Percentiles rank a stretch among this genome's conserved stretches.
Evolutionary conservation across 1,284 basidiomycete genomes (phyloP).

Genomic region (Ceratobasidium sp.): DNA sequence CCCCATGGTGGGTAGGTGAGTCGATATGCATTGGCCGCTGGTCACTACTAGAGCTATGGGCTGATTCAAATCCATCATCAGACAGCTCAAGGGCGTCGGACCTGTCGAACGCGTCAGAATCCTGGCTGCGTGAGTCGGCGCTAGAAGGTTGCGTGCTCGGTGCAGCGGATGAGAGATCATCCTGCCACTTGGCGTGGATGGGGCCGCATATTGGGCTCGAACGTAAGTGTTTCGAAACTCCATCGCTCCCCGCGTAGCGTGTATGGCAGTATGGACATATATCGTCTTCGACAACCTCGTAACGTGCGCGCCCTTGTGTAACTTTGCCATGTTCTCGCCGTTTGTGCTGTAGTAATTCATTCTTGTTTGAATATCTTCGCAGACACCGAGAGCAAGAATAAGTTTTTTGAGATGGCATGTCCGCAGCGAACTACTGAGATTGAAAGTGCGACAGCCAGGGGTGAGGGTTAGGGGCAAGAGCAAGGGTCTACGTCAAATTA

Average conservation of each 20-base stretch:
- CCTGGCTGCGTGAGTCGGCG: background rate
- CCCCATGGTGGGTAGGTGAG: background rate
- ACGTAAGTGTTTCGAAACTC: background rate
- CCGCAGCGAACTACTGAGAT: too few relatives aligned
- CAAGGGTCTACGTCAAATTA: too few relatives aligned
- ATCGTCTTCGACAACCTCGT: background rate
- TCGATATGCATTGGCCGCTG: background rate
- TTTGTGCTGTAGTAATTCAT: background rate
- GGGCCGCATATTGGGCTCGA: background rate
- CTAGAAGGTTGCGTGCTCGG: background rate
- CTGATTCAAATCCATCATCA: background rate
- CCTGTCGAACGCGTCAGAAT: constrained; percentile 4
- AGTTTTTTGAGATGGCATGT: background rate
- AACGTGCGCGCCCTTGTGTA: background rate
- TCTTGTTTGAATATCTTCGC: background rate
- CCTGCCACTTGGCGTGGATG: background rate
- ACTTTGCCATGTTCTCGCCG: background rate
- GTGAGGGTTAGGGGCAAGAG: background rate
- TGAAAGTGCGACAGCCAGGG: background rate
- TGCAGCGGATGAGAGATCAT: background rate
- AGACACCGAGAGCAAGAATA: constrained; percentile 1
- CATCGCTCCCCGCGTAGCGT: background rate
- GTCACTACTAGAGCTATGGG: background rate
- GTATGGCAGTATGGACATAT: background rate
- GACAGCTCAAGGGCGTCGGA: background rate